phyloP scores from a whole-genome alignment of 2,329 filamentous ascomycete genomes.

The Neofusicoccum sp. region DNA sequence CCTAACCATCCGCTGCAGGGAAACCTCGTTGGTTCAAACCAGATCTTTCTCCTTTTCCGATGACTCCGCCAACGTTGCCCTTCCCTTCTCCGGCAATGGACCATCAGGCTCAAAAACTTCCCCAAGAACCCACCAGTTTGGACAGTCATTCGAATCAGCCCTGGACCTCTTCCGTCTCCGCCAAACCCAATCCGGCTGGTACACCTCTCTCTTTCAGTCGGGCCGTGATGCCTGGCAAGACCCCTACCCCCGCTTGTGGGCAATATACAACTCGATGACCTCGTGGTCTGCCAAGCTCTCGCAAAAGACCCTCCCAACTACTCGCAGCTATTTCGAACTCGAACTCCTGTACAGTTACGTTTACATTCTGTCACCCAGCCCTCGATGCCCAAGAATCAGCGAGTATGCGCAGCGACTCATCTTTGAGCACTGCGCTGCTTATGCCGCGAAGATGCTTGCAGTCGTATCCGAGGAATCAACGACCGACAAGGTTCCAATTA shows the following conservation, averaged over 20 bases:
- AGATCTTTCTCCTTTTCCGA: conserved; percentile 92
- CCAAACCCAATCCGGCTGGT: conserved; percentile 83
- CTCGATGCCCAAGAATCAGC: conserved; percentile 67
- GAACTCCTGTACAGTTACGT: conserved; percentile 90
- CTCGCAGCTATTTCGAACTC: conserved; percentile 77
- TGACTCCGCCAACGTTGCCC: conserved; percentile 77
- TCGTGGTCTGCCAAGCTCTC: conserved; percentile 81
- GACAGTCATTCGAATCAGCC: conserved; percentile 65
- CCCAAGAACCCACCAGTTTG: conserved; percentile 53
- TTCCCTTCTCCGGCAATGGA: conserved; percentile 55
- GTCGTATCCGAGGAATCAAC: conserved; percentile 55
- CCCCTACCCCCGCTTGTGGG: conserved; percentile 70
- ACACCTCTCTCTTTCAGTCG: conserved; percentile 82
- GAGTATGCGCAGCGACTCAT: conserved; percentile 77
- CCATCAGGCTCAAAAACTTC: conserved; percentile 41
- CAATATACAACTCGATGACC: conserved; percentile 71
- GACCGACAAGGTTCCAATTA: conserved; percentile 66
- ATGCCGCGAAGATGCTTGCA: conserved; percentile 70
- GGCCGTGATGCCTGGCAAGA: conserved; percentile 67
- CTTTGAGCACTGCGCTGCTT: conserved; percentile 83
- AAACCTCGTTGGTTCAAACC: conserved; percentile 84
- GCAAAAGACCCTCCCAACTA: conserved; percentile 59
- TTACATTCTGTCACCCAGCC: conserved; percentile 80
- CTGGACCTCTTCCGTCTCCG: conserved; percentile 78
- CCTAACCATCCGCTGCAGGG: conserved; percentile 49